A percentile compares a stretch with the other conserved stretches of the same genome.
phyloP scores from a whole-genome alignment of 208 protist genomes.

The Trypanosoma platydactyli region DNA sequence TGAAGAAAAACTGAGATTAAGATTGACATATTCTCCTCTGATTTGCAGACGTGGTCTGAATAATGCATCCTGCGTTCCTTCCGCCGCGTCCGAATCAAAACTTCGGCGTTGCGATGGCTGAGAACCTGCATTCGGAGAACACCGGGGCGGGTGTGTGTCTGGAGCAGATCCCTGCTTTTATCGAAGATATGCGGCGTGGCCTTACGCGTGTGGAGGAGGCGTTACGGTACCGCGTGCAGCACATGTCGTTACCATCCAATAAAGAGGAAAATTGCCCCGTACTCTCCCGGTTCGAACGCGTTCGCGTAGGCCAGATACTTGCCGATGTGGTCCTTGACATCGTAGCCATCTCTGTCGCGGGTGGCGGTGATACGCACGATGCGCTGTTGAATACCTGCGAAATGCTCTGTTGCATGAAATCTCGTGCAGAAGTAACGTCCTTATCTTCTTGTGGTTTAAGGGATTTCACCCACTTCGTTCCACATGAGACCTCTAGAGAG shows the following conservation, averaged over 20 bases:
- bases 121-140: slow-evolving; percentile 25
- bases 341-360: slow-evolving; percentile 26
- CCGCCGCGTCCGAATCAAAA: slow-evolving; percentile 24
- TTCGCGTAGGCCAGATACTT: slow-evolving; percentile 52
- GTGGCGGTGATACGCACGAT: slow-evolving; percentile 23
- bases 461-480: too few relatives aligned
- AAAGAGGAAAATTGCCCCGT: slow-evolving; percentile 7
- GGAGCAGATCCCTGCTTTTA: slow-evolving; percentile 27
- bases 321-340: slow-evolving; percentile 59
- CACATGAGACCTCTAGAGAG: not conserved
- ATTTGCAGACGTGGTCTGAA: not conserved
- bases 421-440: not conserved
- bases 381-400: slow-evolving; percentile 5
- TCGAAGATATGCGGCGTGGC: slow-evolving; percentile 38
- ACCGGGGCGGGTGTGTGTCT: slow-evolving; percentile 16
- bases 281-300: slow-evolving; percentile 59
- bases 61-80: slow-evolving; percentile 13
- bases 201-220: slow-evolving; percentile 41
- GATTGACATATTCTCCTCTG: not conserved
- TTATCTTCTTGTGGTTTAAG: not conserved
- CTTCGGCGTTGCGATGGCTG: slow-evolving; percentile 25
- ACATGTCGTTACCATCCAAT: slow-evolving; percentile 6
- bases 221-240: slow-evolving; percentile 42
- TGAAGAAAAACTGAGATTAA: not conserved
- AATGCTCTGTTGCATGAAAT: slow-evolving; percentile 1